Conservation (phyloP, 2,329 filamentous ascomycete species). For the Davidsoniella eucalypti region DNA sequence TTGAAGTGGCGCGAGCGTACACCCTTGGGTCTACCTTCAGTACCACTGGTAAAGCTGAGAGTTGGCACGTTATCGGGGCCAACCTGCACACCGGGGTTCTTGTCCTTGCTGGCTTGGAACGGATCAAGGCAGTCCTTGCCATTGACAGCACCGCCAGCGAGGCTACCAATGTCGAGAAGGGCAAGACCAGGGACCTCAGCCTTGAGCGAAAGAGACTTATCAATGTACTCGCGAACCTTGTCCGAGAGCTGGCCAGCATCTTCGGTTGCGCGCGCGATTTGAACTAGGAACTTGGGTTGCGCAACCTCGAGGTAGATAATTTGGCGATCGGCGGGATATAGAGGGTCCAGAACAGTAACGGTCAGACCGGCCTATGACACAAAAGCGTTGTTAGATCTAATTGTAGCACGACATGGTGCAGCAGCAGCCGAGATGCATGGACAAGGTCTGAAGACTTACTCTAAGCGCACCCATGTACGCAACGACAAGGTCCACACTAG, state of each 20-base stretch:
- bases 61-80: conserved; percentile 75
- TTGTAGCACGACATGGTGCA: not conserved
- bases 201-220: conserved; percentile 54
- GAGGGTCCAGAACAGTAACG: conserved; percentile 57
- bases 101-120: conserved; percentile 31
- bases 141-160: conserved; percentile 50
- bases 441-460: conserved; percentile 17
- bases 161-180: conserved; percentile 51
- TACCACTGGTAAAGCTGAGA: conserved; percentile 57
- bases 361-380: conserved; percentile 36
- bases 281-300: conserved; percentile 53
- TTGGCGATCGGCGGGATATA: conserved; percentile 46
- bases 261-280: conserved; percentile 54
- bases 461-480: conserved; percentile 62
- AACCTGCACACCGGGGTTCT: conserved; percentile 55
- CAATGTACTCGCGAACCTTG: conserved; percentile 46
- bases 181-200: conserved; percentile 58
- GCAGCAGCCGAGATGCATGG: not conserved
- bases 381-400: conserved; percentile 25
- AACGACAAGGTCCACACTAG: conserved; percentile 39
- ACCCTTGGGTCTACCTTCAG: conserved; percentile 69
- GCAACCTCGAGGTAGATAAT: conserved; percentile 61
- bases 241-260: conserved; percentile 36
- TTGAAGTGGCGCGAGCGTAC: conserved; percentile 78
- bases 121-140: conserved; percentile 51